These are phyloP conservation scores for Uncinocarpus reesii DNA, from an alignment of 2,329 filamentous ascomycete genomes.

Conservation along the genomic window DNA sequence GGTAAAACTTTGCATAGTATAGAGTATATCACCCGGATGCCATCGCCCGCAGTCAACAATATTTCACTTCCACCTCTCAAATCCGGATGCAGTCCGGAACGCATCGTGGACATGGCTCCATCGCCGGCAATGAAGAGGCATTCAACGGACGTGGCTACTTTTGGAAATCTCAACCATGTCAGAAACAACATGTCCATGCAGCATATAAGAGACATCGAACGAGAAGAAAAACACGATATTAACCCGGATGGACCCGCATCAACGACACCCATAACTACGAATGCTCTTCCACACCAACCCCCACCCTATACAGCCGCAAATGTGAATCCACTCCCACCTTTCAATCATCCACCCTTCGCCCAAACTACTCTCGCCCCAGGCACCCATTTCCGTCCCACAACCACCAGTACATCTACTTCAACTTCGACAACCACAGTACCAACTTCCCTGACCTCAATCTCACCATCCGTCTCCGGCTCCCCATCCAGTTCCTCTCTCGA, in stretches of 20 bases:
- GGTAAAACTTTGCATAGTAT: conserved; percentile 16
- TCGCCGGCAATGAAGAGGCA: conserved; percentile 6
- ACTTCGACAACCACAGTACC: conserved; percentile 8
- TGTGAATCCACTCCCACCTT: background rate
- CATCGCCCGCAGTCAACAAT: conserved; percentile 13
- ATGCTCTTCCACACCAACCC: background rate
- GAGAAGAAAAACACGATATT: conserved; percentile 12
- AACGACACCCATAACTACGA: conserved; percentile 5
- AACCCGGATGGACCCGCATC: conserved; percentile 5
- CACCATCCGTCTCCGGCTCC: conserved; percentile 1
- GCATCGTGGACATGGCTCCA: background rate
- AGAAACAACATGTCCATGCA: conserved; percentile 2
- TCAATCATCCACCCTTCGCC: background rate
- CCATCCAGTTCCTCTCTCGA: conserved; percentile 9
- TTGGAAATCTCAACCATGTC: conserved; percentile 9
- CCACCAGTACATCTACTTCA: conserved; percentile 2
- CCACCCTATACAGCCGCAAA: background rate
- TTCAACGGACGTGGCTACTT: conserved; percentile 8
- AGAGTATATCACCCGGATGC: conserved; percentile 17
- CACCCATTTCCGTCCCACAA: background rate
- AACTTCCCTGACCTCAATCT: conserved; percentile 1
- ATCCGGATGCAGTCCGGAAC: conserved; percentile 3
- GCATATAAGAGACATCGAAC: background rate
- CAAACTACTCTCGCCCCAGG: background rate
- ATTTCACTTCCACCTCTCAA: conserved; percentile 17